A percentile compares a stretch with the other conserved stretches of the same genome.
Evolutionary conservation across 768 basidiomycete species (phyloP).

Genomic region (Lentinula detonsa): DNA sequence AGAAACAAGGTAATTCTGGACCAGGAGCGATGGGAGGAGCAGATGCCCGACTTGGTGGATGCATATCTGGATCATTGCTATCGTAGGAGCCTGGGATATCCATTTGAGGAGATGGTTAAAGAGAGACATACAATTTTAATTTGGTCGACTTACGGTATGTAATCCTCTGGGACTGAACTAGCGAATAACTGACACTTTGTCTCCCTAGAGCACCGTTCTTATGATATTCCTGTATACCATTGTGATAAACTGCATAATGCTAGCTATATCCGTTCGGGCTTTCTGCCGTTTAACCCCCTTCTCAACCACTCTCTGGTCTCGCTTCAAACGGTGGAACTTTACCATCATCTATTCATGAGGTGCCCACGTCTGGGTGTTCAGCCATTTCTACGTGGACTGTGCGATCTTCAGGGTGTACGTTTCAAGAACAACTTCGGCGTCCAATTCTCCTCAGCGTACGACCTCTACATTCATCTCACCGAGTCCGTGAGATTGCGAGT

Average conservation of each 20-base stretch:
- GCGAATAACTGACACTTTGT: too few species aligned
- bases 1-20: neutral
- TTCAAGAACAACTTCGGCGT: conserved; percentile 11
- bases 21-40: neutral
- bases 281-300: conserved; percentile 19
- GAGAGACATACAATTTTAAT: too few species aligned
- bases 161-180: too few species aligned
- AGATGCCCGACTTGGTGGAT: neutral
- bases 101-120: too few species aligned
- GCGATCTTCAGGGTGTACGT: conserved; percentile 19
- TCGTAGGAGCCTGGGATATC: neutral
- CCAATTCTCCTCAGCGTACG: conserved; percentile 19
- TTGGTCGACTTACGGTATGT: too few species aligned
- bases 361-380: conserved; percentile 21
- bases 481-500: conserved; percentile 10
- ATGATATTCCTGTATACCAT: too few species aligned
- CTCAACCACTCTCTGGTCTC: conserved; percentile 14
- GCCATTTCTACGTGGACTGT: conserved; percentile 21
- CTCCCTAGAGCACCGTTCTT: too few species aligned
- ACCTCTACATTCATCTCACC: conserved; percentile 18
- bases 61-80: neutral
- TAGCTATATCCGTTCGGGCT: conserved; percentile 15
- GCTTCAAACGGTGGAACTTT: conserved; percentile 17
- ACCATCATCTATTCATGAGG: conserved; percentile 5
- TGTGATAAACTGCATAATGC: conserved; percentile 2